These are phyloP conservation scores for Colletotrichum tropicale DNA, from an alignment of 2,329 filamentous ascomycete species.

Conservation along the genomic window DNA sequence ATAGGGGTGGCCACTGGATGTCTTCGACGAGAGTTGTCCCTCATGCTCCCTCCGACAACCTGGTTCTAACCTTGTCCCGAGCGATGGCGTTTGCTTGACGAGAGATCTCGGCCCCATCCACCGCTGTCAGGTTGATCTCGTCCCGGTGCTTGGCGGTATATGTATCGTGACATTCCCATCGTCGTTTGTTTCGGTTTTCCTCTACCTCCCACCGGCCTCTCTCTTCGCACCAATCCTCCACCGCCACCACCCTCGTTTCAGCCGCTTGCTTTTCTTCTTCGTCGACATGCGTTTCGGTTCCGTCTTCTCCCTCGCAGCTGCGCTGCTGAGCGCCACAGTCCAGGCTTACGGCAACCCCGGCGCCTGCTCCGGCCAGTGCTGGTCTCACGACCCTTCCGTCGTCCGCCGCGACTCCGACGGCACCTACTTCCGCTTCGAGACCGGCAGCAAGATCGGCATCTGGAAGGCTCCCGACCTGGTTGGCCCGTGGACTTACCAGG, in stretches of 20 bases:
- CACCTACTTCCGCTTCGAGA: conserved; percentile 47
- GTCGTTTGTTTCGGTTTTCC: not conserved
- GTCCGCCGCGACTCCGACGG: conserved; percentile 40
- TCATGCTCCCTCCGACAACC: not conserved
- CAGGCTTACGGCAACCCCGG: conserved; percentile 33
- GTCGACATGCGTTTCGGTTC: conserved; percentile 3
- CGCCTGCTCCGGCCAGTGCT: conserved; percentile 40
- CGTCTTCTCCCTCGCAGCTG: conserved; percentile 10
- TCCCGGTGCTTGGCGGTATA: not conserved
- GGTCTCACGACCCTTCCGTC: conserved; percentile 41
- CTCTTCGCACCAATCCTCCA: not conserved
- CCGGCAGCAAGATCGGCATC: conserved; percentile 43
- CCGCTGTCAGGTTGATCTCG: not conserved
- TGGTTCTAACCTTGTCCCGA: not conserved
- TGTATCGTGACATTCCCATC: not conserved
- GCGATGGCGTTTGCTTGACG: not conserved
- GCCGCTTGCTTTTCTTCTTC: not conserved
- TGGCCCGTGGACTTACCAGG: conserved; percentile 47
- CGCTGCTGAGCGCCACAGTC: not conserved
- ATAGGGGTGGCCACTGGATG: not conserved
- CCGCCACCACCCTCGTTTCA: not conserved
- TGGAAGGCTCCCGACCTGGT: conserved; percentile 38
- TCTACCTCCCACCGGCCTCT: not conserved
- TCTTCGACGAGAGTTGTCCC: not conserved
- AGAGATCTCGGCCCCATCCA: not conserved